Percentiles rank a stretch among this genome's conserved stretches.
These are phyloP conservation scores for Fragilariopsis cylindrus DNA, from an alignment of 108 stramenopile genomes.

Conservation along the genomic window DNA sequence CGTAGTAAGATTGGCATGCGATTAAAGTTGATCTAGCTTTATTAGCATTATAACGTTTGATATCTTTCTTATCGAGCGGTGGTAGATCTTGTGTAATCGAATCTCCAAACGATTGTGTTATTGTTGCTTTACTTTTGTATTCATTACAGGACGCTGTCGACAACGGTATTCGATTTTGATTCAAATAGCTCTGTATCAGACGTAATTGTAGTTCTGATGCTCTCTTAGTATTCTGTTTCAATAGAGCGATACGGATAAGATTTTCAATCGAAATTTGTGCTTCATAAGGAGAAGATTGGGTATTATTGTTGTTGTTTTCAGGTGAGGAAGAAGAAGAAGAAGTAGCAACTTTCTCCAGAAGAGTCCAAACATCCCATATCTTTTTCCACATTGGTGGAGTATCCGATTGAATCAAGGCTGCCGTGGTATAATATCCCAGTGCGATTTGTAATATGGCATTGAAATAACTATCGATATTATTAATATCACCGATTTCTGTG, in stretches of 20 bases:
- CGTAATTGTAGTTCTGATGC: conserved; percentile 46
- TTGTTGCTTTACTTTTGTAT: not conserved
- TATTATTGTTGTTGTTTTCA: not conserved
- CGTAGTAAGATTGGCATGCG: not conserved
- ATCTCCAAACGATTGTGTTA: conserved; percentile 23
- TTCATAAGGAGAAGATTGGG: conserved; percentile 11
- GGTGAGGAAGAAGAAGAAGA: not conserved
- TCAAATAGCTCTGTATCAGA: conserved; percentile 47
- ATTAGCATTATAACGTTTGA: not conserved
- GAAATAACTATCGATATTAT: not conserved
- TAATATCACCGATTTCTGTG: not conserved
- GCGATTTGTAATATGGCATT: conserved; percentile 25
- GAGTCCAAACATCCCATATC: conserved; percentile 38
- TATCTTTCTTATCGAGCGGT: not conserved
- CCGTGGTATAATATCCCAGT: conserved; percentile 39
- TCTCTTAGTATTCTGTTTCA: conserved; percentile 58
- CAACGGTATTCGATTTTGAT: conserved; percentile 18
- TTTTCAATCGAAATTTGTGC: conserved; percentile 48
- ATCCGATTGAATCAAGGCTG: conserved; percentile 40
- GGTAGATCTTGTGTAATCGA: not conserved
- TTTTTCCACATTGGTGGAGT: conserved; percentile 58
- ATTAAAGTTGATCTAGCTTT: conserved; percentile 4
- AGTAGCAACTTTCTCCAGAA: conserved; percentile 24
- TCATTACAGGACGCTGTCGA: not conserved
- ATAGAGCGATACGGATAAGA: conserved; percentile 56